Evolutionary conservation across 768 basidiomycete species (phyloP).

Genomic region (Agrocybe chaxingu): DNA sequence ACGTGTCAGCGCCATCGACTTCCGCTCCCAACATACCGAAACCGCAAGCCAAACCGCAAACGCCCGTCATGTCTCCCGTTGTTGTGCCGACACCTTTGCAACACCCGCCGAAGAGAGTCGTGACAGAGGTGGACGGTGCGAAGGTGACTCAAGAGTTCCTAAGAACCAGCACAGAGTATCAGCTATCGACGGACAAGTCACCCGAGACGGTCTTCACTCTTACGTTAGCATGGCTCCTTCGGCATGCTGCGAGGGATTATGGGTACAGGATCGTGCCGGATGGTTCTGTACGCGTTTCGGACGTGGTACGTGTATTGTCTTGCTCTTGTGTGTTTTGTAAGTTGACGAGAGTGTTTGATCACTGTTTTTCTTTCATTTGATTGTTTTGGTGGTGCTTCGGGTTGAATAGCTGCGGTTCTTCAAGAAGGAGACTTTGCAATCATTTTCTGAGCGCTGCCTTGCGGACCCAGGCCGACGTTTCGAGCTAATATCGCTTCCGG

Average conservation of each 20-base stretch:
- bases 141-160: no score
- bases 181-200: neutral
- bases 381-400: neutral
- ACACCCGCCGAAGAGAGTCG: no score
- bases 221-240: conserved; percentile 13
- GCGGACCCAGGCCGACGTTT: conserved; percentile 19
- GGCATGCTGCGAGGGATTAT: conserved; percentile 14
- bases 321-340: neutral
- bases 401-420: conserved; percentile 10
- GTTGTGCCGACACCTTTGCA: no score
- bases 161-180: no score
- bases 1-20: no score
- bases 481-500: conserved; percentile 19
- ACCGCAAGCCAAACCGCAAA: no score
- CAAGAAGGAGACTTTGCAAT: conserved; percentile 3
- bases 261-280: conserved; percentile 40
- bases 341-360: neutral
- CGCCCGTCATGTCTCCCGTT: no score
- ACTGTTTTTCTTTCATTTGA: neutral
- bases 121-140: no score
- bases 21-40: no score
- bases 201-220: neutral
- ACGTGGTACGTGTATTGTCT: conserved; percentile 52
- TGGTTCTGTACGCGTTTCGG: conserved; percentile 69
- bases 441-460: conserved; percentile 14